Base-by-base conservation (phyloP, 1,284 basidiomycete genomes). In the Spongiforma sp. region DNA sequence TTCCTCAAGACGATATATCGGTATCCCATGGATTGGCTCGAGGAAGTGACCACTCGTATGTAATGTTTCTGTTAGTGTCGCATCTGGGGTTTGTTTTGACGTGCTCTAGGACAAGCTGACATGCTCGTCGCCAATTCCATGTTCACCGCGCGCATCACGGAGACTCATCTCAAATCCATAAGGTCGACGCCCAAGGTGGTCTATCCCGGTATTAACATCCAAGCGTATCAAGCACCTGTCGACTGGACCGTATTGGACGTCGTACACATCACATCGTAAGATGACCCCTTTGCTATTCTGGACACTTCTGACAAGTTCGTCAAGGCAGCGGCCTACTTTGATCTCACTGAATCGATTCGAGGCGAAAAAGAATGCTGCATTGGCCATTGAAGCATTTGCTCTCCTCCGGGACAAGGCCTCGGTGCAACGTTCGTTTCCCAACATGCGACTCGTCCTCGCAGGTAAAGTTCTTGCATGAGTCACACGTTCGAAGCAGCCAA, bases 271-370 rank as follows among this genome's bases (percentile, higher is more conserved):
- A 65, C 73, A n/a, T 93, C 92, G 93, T 95, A 73, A 77, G 92
- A 83, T 15, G 30, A 26, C 36, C 17, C 36, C 48, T 56, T 19
- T 28, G 32, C 48, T 10, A 15, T 46, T 32, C 43, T 52, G 46
- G 11, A 57, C 15, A 21, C 9, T 36, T 14, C 48, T 66, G 55
- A 68, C 57, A 57, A 48, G 33, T 52, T 58, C 56, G 28, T 50
- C 19, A 73, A 96, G 94, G 28, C 77, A 86, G 39, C 83, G 85
- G 6, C 93, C 91, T 2, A 95, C 93, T 0, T 78, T 99, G 3
- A 72, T 99, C 0, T 98, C 96, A 1, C 82, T 99, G 59, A 99
- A 99, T 75, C 91, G 97, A 1, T 99, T 98, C 73, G 97, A 99
- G 79, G 89, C 86, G 67, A 99, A 99, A 83, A 99, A 99, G 81